A percentile compares a stretch with the other conserved stretches of the same genome.
Conservation (phyloP, 202 grass and related monocot genomes). For the Setaria viridis region DNA sequence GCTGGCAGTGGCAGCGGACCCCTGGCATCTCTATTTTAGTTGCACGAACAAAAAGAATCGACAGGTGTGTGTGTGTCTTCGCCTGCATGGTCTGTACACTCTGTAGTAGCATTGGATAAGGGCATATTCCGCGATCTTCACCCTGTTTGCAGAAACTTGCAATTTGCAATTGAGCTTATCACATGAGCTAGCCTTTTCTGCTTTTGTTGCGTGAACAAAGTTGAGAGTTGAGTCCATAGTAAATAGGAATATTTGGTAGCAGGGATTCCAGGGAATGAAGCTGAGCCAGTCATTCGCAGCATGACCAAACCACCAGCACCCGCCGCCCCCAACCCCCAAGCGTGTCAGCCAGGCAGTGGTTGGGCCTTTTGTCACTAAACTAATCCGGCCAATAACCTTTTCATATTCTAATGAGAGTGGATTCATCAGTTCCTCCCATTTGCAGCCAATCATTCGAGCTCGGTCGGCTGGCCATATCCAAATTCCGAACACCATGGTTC, state of each 20-base stretch:
- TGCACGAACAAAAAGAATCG: background rate
- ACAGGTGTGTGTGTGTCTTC: conserved; percentile 15
- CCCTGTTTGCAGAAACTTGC: background rate
- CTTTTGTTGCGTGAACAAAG: background rate
- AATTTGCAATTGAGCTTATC: background rate
- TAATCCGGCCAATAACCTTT: background rate
- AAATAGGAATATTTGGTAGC: background rate
- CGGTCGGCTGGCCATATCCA: conserved; percentile 2
- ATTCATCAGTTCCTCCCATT: background rate
- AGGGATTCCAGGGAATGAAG: background rate
- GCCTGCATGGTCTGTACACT: background rate
- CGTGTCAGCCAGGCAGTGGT: conserved; percentile 25
- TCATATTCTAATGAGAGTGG: background rate
- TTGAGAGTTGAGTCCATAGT: background rate
- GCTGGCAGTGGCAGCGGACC: background rate
- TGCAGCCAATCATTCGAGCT: conserved; percentile 30
- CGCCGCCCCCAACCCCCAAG: background rate
- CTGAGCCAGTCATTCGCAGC: background rate
- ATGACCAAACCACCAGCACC: conserved; percentile 23
- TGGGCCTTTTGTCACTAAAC: conserved; percentile 22
- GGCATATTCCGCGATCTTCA: background rate
- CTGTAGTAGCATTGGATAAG: background rate
- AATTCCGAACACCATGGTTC: background rate
- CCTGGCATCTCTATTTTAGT: background rate
- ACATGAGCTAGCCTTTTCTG: background rate